Base-by-base conservation (phyloP, 1,284 basidiomycete genomes). In the Ustilago tritici region DNA sequence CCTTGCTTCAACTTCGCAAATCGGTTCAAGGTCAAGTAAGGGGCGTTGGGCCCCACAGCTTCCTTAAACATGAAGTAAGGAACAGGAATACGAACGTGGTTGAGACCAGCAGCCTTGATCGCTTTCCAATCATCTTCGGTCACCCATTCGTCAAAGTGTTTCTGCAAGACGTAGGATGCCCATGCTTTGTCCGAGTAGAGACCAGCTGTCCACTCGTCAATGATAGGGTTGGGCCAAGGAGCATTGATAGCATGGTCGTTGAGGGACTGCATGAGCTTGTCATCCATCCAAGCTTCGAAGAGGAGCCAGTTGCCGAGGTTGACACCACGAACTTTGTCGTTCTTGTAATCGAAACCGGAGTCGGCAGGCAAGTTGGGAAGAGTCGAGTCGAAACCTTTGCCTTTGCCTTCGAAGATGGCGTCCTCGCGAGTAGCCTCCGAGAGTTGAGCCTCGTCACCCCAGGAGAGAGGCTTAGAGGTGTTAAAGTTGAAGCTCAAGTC, bases 181-280 rank as follows among this genome's bases (percentile, higher is more conserved):
- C 75, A 77, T 31, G 63, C 66, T 36, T 68, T 60, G 76, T 88
- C 83, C 81, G 89, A 86, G 78, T 89, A 89, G 81, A 91, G 89
- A 61, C 91, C 89, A 79, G 93, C 95, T 0, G 95, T 96, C 88
- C 90, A 97, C 87, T 97, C 93, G 86, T 95, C 94, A 66, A 95
- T 76, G 40, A 85, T 81, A 10, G 72, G 70, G 68, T 79, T 78
- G 28, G 73, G 56, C 36, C 56, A 73, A 35, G 79, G 79, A 0
- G 79, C 78, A 59, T 82, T 82, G 71, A 79, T 72, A 54, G 76
- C 82, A 56, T 84, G 77, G 57, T 76, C 57, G 65, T 84, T 83
- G 56, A 78, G 70, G 31, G 72, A 56, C 40, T 78, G 40, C 67
- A 82, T 67, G 50, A 95, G 96, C 15, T 75, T 57, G 58, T 69